Conservation (phyloP, 2,329 filamentous ascomycete genomes). For the Pseudocercospora fijiensis region DNA sequence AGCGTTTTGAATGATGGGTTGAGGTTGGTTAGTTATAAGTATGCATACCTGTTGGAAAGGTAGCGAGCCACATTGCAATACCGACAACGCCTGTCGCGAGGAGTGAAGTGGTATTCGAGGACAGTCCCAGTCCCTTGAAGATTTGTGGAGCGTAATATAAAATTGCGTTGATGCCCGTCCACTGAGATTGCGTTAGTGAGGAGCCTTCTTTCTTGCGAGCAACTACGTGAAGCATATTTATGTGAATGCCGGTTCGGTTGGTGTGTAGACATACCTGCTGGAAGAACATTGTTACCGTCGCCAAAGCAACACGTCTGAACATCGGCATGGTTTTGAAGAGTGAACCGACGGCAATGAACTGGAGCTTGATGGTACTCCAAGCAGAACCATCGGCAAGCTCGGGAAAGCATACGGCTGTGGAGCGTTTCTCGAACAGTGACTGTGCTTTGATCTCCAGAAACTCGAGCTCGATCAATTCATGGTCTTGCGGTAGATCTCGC, state of each 20-base stretch:
- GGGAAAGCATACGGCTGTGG: slow-evolving; percentile 66
- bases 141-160: slow-evolving; percentile 50
- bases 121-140: slow-evolving; percentile 44
- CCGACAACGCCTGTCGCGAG: slow-evolving; percentile 71
- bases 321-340: slow-evolving; percentile 66
- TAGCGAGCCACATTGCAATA: slow-evolving; percentile 67
- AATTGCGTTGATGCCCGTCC: slow-evolving; percentile 45
- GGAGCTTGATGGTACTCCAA: slow-evolving; percentile 63
- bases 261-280: slow-evolving; percentile 39
- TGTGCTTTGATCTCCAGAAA: slow-evolving; percentile 83
- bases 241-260: background rate
- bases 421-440: slow-evolving; percentile 72
- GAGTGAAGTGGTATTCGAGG: slow-evolving; percentile 53
- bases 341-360: slow-evolving; percentile 65
- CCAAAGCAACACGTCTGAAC: slow-evolving; percentile 65
- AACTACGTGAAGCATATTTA: background rate
- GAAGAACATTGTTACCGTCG: slow-evolving; percentile 49
- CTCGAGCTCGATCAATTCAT: slow-evolving; percentile 71
- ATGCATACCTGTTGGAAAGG: slow-evolving; percentile 52
- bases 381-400: slow-evolving; percentile 59
- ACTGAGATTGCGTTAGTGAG: background rate
- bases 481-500: slow-evolving; percentile 59
- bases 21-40: slow-evolving; percentile 29
- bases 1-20: background rate
- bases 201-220: too few relatives aligned